phyloP scores from a whole-genome alignment of 345 rosid species.

The Eucalyptus grandis region DNA sequence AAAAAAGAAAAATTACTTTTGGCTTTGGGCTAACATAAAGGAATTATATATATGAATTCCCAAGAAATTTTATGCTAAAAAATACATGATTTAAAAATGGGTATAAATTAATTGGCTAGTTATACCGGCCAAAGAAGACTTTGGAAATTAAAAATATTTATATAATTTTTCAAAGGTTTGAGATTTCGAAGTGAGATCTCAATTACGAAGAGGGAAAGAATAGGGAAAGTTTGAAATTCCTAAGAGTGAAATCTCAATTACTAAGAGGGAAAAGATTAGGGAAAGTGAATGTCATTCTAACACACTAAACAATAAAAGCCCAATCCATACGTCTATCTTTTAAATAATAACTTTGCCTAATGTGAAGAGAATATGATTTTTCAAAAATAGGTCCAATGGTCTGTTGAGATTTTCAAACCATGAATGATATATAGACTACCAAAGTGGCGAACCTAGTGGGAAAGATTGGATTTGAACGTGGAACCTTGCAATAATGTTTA shows the following conservation, averaged over 20 bases:
- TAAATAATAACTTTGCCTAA: neutral
- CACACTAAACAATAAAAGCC: neutral
- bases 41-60: neutral
- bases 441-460: neutral
- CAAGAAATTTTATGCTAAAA: neutral
- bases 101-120: neutral
- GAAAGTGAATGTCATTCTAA: neutral
- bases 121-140: neutral
- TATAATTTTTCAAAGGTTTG: neutral
- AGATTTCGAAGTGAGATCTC: neutral
- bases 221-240: neutral
- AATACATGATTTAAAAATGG: neutral
- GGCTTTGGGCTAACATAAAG: neutral
- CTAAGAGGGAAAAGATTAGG: neutral
- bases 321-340: neutral
- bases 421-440: neutral
- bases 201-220: neutral
- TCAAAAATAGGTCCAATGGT: neutral
- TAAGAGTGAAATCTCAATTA: neutral
- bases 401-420: neutral
- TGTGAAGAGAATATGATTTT: neutral
- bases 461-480: neutral
- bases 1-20: neutral
- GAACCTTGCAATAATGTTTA: neutral
- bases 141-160: neutral